Conservation (phyloP, 805 yeast species). For the Candida chauliodis region DNA sequence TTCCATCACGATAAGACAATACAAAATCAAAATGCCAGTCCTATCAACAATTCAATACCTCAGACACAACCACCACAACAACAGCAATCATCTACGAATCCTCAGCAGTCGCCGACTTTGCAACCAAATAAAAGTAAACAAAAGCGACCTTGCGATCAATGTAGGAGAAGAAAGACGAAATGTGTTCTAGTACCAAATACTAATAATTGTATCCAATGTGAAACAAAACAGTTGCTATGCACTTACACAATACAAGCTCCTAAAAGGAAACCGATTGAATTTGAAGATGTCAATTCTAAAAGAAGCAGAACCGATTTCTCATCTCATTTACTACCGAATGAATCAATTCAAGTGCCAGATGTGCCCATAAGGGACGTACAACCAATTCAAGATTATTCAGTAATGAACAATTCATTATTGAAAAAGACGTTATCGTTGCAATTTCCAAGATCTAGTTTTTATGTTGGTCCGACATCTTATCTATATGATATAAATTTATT, state of each 20-base stretch:
- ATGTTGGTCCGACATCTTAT: slow-evolving; percentile 80
- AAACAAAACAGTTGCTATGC: slow-evolving; percentile 67
- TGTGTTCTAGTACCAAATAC: slow-evolving; percentile 69
- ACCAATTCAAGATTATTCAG: slow-evolving; percentile 67
- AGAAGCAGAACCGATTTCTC: slow-evolving; percentile 14
- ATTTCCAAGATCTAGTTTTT: slow-evolving; percentile 85
- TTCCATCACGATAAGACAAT: neutral
- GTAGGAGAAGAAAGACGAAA: slow-evolving; percentile 74
- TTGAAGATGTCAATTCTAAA: slow-evolving; percentile 13
- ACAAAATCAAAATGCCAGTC: slow-evolving; percentile 20
- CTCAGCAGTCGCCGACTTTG: neutral
- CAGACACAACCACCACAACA: slow-evolving; percentile 7
- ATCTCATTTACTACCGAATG: slow-evolving; percentile 10
- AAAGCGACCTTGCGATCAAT: slow-evolving; percentile 76
- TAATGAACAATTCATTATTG: slow-evolving; percentile 58
- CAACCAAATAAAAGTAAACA: slow-evolving; percentile 32
- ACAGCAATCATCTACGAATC: neutral
- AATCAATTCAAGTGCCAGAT: slow-evolving; percentile 32
- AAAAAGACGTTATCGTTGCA: slow-evolving; percentile 73
- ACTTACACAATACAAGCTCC: slow-evolving; percentile 53
- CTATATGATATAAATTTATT: slow-evolving; percentile 71
- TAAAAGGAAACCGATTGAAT: slow-evolving; percentile 9
- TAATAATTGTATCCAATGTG: slow-evolving; percentile 72
- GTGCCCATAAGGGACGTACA: slow-evolving; percentile 49
- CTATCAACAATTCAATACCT: slow-evolving; percentile 2